Percentiles rank a stretch among this genome's conserved stretches.
phyloP scores from a whole-genome alignment of 768 basidiomycete species.

The Kondoa subrosea region DNA sequence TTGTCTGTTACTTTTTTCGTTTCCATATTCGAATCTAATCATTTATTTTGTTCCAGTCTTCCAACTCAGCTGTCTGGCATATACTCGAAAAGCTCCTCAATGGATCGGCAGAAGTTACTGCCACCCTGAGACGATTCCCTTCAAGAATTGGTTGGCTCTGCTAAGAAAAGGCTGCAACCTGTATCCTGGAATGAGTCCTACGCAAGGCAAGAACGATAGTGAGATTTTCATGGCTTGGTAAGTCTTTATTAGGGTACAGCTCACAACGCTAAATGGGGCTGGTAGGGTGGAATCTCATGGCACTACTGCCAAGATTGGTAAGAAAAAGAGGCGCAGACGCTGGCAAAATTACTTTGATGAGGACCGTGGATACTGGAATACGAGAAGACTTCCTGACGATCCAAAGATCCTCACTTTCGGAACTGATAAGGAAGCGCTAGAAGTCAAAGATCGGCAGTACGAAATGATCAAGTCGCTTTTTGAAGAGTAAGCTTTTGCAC shows the following conservation, averaged over 20 bases:
- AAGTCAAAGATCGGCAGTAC: neutral
- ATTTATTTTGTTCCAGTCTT: too few relatives aligned
- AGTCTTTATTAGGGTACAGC: too few relatives aligned
- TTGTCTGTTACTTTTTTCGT: neutral
- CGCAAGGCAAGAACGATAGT: neutral
- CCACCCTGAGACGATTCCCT: too few relatives aligned
- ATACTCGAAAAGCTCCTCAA: too few relatives aligned
- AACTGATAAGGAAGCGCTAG: neutral
- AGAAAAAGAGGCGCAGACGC: neutral
- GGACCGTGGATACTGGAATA: neutral
- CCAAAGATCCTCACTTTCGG: neutral
- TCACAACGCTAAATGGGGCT: too few relatives aligned
- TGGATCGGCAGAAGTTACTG: too few relatives aligned
- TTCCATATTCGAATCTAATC: neutral
- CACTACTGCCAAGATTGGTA: neutral
- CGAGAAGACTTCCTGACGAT: neutral
- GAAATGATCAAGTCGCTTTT: neutral
- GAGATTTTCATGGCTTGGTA: neutral
- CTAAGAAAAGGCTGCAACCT: neutral
- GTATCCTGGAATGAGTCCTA: neutral
- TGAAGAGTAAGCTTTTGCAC: neutral
- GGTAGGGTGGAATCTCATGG: neutral
- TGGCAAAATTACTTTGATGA: neutral
- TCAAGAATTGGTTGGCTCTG: too few relatives aligned
- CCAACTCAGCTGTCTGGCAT: too few relatives aligned